Evolutionary conservation across 352 stramenopile species (phyloP), one percentile per base, ranked within the genome.

Genomic region (Paralagenidium karlingii): DNA sequence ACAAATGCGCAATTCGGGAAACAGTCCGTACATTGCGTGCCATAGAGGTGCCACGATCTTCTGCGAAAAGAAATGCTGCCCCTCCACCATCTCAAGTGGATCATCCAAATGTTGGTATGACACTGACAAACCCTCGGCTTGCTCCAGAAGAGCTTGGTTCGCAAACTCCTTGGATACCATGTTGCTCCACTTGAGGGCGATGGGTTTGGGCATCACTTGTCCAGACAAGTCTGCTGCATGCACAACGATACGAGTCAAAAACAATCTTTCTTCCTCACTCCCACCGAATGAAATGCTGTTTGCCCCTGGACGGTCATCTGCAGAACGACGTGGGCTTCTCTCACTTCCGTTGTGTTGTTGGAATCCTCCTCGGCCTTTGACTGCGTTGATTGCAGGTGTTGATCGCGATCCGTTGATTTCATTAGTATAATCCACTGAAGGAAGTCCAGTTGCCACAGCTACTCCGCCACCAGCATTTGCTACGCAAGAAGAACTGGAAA

Each of bases 151-250:
- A 19, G 77, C 82, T 42, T 95, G 80, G 36, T 77, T 80, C 11
- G 73, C 69, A 52, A 94, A 95, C 48, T 94, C 83, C 44, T 91
- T 82, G 40, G 79, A 70, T 31, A 95, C 88, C 64, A 90, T 82
- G 47, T 90, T 85, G 43, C 76, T 89, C 79, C 87, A 94, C 47
- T 92, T 90, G 36, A 86, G 60, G 26, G 87, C 84, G 4, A 96
- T 67, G 5, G 76, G 75, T 40, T 81, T 91, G 1, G 83, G 67
- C 45, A 86, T 91, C 15, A 85, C 68, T 55, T 94, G 82, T 1
- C 76, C 83, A 5, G 63, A 82, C 32, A 95, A 38, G 47, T 95
- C 83, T 29, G 73, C 89, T 5, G 78, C 70, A 50, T 95, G 83
- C 20, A 95, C 73, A 11, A 95, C 58, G 3, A 71, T 65, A 38